phyloP scores from a whole-genome alignment of 1,284 basidiomycete genomes.

The Apiotrichum siamense region DNA sequence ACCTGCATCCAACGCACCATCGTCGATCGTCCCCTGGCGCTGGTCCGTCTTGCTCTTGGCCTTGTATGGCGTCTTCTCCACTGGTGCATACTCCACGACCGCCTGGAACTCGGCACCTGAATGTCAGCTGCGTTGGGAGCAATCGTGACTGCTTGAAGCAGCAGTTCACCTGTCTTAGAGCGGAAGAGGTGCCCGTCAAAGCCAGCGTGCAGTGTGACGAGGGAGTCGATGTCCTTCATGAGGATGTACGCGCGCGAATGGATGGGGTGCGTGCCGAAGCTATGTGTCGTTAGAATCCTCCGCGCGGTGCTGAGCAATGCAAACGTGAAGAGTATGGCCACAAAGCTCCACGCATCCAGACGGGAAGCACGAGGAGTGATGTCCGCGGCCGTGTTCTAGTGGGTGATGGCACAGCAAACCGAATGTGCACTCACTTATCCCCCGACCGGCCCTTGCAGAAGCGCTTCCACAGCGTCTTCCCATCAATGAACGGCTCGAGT shows the following conservation, averaged over 20 bases:
- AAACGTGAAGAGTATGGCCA: too few species aligned
- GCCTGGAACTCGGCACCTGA: conserved; percentile 79
- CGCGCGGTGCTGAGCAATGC: too few species aligned
- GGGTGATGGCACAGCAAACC: neutral
- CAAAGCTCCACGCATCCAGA: too few species aligned
- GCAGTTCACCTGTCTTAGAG: conserved; percentile 72
- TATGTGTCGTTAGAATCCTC: too few species aligned
- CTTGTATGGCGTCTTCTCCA: conserved; percentile 59
- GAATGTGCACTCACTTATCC: conserved; percentile 56
- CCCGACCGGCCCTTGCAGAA: conserved; percentile 65
- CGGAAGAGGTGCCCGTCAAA: conserved; percentile 90
- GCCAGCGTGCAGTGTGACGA: conserved; percentile 70
- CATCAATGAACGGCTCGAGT: conserved; percentile 76
- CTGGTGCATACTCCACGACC: conserved; percentile 89
- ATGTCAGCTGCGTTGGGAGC: neutral
- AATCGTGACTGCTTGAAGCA: neutral
- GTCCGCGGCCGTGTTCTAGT: too few species aligned
- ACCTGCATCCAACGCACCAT: conserved; percentile 25
- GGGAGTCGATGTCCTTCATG: conserved; percentile 66
- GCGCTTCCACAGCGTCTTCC: conserved; percentile 61
- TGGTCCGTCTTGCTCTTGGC: conserved; percentile 39
- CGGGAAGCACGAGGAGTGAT: too few species aligned
- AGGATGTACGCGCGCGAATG: conserved; percentile 86
- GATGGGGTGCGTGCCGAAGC: conserved; percentile 64
- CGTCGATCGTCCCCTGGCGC: conserved; percentile 42